Evolutionary conservation across 768 basidiomycete genomes (phyloP).

Genomic region (Hirschioporus abietinus): DNA sequence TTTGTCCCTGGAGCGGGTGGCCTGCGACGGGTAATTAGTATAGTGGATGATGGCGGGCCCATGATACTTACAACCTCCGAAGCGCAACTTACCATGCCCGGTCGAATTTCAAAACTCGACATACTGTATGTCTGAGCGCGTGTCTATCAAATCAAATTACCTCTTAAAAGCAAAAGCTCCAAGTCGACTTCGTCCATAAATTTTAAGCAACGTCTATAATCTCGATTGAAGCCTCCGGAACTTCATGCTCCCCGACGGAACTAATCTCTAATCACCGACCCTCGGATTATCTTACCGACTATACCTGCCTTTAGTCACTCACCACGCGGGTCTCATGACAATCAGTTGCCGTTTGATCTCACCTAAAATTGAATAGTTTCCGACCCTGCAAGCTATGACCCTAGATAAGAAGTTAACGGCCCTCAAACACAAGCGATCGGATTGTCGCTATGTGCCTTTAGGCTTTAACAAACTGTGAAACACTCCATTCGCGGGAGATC

Average conservation of each 20-base stretch:
- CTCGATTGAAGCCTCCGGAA: background rate
- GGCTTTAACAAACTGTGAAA: background rate
- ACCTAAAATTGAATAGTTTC: background rate
- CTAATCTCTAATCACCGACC: background rate
- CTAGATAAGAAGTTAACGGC: background rate
- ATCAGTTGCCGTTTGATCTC: background rate
- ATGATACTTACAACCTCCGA: background rate
- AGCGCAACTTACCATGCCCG: background rate
- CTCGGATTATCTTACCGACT: background rate
- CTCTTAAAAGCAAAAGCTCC: background rate
- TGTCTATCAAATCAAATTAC: background rate
- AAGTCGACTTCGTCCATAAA: background rate
- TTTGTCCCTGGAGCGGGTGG: background rate
- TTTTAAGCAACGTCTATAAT: background rate
- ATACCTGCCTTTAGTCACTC: background rate
- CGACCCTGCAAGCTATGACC: background rate
- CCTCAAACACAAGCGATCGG: background rate
- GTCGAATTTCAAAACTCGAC: background rate
- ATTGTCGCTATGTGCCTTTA: background rate
- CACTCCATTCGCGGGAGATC: background rate
- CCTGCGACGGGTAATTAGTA: background rate
- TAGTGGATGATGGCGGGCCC: background rate
- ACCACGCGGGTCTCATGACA: background rate
- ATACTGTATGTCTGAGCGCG: background rate
- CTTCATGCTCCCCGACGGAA: background rate